Conservation (phyloP, 2,329 filamentous ascomycete species). For the Sarocladium strictum region DNA sequence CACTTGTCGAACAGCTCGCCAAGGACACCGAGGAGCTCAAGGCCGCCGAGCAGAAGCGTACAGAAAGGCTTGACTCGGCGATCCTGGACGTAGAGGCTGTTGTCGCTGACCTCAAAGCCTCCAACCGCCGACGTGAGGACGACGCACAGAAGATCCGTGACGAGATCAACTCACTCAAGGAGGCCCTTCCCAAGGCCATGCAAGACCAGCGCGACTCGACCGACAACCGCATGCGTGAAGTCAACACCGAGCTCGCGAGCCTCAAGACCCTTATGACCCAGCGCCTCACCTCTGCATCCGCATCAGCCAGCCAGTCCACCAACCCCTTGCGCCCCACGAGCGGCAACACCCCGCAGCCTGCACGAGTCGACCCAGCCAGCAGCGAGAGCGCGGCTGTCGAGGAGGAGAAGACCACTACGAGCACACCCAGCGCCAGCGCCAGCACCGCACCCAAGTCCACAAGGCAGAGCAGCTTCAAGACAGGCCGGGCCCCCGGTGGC, state of each 20-base stretch:
- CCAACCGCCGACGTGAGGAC: constrained; percentile 76
- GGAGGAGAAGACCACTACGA: background rate
- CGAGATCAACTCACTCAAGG: constrained; percentile 76
- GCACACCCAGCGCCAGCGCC: background rate
- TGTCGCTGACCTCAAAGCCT: constrained; percentile 72
- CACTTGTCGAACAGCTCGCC: constrained; percentile 83
- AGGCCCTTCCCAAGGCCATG: constrained; percentile 81
- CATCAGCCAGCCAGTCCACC: constrained; percentile 19
- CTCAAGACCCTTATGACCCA: constrained; percentile 79
- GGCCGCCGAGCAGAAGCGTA: constrained; percentile 75
- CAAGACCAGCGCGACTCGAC: constrained; percentile 80
- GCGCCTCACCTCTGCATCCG: constrained; percentile 41
- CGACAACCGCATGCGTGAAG: constrained; percentile 74
- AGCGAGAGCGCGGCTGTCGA: constrained; percentile 19
- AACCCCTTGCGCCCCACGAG: constrained; percentile 20
- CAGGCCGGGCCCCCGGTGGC: constrained; percentile 37
- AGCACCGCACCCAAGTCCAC: constrained; percentile 21
- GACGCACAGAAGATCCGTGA: constrained; percentile 82
- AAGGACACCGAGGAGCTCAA: constrained; percentile 89
- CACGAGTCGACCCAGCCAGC: constrained; percentile 16
- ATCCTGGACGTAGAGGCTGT: constrained; percentile 80
- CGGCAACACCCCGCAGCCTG: constrained; percentile 12
- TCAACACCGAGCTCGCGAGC: constrained; percentile 83
- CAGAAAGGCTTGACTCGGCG: constrained; percentile 74
- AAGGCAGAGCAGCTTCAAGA: constrained; percentile 20